Conservation (phyloP, 2,329 filamentous ascomycete genomes). For the Coleophoma cylindrospora region DNA sequence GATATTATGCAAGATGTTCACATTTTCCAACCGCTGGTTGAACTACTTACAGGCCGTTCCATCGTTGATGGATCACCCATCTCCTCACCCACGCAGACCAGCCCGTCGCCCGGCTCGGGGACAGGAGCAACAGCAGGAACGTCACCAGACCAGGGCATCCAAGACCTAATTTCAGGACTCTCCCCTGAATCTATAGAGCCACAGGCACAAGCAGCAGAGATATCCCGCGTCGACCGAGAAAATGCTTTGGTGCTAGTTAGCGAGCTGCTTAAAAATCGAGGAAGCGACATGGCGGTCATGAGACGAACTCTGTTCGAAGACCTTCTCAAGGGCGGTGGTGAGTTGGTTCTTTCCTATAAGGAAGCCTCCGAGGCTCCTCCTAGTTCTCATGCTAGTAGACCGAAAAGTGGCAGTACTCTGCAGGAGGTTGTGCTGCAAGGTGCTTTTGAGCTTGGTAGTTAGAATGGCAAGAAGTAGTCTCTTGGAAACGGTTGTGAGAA, state of each 20-base stretch:
- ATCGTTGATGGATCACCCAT: constrained; percentile 15
- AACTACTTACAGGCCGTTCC: constrained; percentile 43
- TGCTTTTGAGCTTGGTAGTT: too few species aligned
- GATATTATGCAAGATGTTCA: constrained; percentile 36
- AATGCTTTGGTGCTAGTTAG: constrained; percentile 56
- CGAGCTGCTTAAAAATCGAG: constrained; percentile 44
- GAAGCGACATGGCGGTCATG: constrained; percentile 33
- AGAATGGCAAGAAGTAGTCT: too few species aligned
- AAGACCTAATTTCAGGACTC: constrained; percentile 4
- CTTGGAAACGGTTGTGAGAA: too few species aligned
- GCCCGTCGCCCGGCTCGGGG: background rate
- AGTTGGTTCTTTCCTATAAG: constrained; percentile 18
- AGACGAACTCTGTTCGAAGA: constrained; percentile 38
- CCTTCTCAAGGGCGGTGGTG: constrained; percentile 44
- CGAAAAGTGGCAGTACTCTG: too few species aligned
- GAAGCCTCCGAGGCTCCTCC: constrained; percentile 4
- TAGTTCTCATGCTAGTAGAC: too few species aligned
- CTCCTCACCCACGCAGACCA: background rate
- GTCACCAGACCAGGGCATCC: background rate
- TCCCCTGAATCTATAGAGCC: constrained; percentile 14
- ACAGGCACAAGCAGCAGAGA: constrained; percentile 29
- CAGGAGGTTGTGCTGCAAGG: too few species aligned
- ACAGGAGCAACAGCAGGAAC: background rate
- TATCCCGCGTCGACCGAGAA: constrained; percentile 50
- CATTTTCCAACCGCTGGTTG: constrained; percentile 38